Evolutionary conservation across 257 asterid genomes (phyloP), one percentile per base, ranked within the genome.

Genomic region (Penstemon eatonii): DNA sequence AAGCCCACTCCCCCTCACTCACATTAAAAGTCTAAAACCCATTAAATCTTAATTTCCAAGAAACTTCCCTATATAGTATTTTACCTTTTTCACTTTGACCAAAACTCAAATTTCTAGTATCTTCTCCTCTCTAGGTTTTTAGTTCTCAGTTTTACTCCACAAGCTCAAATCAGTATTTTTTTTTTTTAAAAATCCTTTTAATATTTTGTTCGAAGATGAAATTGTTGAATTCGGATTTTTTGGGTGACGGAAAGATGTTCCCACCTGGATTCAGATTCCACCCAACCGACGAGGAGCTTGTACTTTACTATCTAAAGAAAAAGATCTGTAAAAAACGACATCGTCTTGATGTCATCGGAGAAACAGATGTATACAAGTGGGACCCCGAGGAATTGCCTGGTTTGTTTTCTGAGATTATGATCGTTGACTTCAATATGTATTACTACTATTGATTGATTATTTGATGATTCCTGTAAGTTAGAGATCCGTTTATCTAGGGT

Each of bases 201-300:
- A 50, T 33, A 46, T 46, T 56, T 45, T 56, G 2, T 25, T 25
- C 33, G 39, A 41, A 64, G 25, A 83, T 79, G 72, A 59, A 19
- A 63, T 46, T 63, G 73, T 44, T 71, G 69, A 56, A 45, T 11
- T 70, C 72, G 12, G 87, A 75, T 63, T 77, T 76, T 46, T 67
- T 85, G 33, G 70, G 55, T 0, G 78, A 68, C 39, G 85, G 83
- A 5, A 66, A 72, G 8, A 41, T 57, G 13, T 91, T 87, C 33
- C 89, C 95, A 3, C 98, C 98, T 36, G 98, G 98, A 15, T 91
- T 91, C 82, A 77, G 98, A 58, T 91, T 91, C 70, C 96, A 91
- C 69, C 98, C 98, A 3, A 89, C 98, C 6, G 98, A 91, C 38
- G 98, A 91, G 73, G 98, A 91, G 76, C 81, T 91, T 53, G 85